Conservation (phyloP, 2,329 filamentous ascomycete species). For the Myrmaecium sp. region DNA sequence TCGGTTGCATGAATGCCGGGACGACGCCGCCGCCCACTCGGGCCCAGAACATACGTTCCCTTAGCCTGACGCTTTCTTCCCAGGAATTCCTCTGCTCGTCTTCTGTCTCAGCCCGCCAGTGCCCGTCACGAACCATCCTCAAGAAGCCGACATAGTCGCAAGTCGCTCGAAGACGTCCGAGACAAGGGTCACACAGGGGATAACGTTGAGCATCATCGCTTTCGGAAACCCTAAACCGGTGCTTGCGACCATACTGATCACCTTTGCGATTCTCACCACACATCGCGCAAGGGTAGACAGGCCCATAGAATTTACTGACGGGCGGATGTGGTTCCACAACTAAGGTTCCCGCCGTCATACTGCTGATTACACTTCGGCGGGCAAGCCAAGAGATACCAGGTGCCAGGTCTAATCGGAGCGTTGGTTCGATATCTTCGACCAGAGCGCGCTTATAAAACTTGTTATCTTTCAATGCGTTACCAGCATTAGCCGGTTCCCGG, state of each 20-base stretch:
- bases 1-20: too few species aligned
- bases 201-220: constrained; percentile 75
- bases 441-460: constrained; percentile 87
- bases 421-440: constrained; percentile 86
- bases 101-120: constrained; percentile 69
- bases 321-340: constrained; percentile 62
- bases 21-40: constrained; percentile 82
- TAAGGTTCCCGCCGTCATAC: constrained; percentile 69
- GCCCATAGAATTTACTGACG: constrained; percentile 35
- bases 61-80: constrained; percentile 80
- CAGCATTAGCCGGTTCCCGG: constrained; percentile 14
- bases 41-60: constrained; percentile 96
- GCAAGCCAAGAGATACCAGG: constrained; percentile 90
- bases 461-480: constrained; percentile 65
- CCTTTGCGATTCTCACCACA: constrained; percentile 72
- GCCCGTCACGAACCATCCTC: constrained; percentile 78
- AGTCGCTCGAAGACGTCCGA: constrained; percentile 65
- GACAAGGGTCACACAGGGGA: constrained; percentile 76
- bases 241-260: constrained; percentile 54
- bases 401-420: constrained; percentile 71
- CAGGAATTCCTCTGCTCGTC: constrained; percentile 78
- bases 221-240: constrained; percentile 81
- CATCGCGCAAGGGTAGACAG: constrained; percentile 58
- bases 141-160: constrained; percentile 90
- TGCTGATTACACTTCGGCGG: constrained; percentile 64